Conservation (phyloP, 345 rosid genomes). For the Hibiscus trionum region DNA sequence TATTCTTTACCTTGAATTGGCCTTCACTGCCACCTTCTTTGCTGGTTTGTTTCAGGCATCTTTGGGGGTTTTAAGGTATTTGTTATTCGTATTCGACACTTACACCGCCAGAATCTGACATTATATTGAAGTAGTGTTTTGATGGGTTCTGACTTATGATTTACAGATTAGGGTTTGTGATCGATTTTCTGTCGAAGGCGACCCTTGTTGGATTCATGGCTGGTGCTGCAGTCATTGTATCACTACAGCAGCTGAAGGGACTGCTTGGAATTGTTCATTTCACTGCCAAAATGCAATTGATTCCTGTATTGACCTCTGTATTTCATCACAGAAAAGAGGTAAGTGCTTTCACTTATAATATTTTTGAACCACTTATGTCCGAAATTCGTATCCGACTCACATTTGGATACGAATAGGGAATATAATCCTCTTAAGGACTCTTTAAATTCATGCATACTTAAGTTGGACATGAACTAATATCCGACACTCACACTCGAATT, state of each 20-base stretch:
- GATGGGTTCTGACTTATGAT: conserved; percentile 10
- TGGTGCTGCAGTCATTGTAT: conserved; percentile 92
- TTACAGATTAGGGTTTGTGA: conserved; percentile 83
- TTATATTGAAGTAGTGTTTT: not conserved
- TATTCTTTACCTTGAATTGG: conserved; percentile 64
- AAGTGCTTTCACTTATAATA: not conserved
- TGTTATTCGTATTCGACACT: not conserved
- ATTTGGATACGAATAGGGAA: too few species aligned
- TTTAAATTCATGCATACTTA: too few species aligned
- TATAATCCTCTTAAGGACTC: too few species aligned
- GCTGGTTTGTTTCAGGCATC: conserved; percentile 96
- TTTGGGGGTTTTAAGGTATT: conserved; percentile 75
- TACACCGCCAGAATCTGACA: too few species aligned
- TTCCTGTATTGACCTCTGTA: conserved; percentile 69
- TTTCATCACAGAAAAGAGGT: conserved; percentile 60
- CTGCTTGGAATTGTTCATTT: conserved; percentile 94
- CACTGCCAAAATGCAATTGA: conserved; percentile 75
- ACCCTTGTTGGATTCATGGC: conserved; percentile 95
- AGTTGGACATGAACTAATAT: too few species aligned
- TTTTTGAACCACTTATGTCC: not conserved
- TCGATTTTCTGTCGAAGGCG: conserved; percentile 95
- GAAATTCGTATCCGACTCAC: not conserved
- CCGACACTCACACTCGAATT: too few species aligned
- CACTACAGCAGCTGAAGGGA: conserved; percentile 90
- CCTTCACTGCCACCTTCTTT: conserved; percentile 94